Percentiles rank a stretch among this genome's conserved stretches.
phyloP scores from a whole-genome alignment of 2,329 filamentous ascomycete species.

The Aspergillus sp. region DNA sequence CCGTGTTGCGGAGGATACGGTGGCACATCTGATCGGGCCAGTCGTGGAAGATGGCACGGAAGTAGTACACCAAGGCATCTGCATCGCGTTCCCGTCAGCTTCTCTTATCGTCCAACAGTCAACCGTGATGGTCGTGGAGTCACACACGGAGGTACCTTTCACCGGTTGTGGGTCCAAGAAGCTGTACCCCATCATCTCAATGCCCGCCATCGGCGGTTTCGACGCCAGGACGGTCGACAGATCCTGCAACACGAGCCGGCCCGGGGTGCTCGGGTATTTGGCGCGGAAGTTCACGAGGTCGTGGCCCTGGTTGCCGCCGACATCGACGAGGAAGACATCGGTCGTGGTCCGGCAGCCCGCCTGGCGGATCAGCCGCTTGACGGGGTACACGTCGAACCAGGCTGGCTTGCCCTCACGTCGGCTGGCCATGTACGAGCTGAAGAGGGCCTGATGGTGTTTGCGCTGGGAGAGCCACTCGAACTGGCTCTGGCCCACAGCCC shows the following conservation, averaged over 20 bases:
- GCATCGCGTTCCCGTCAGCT: neutral
- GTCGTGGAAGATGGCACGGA: slow-evolving; percentile 39
- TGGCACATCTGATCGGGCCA: slow-evolving; percentile 35
- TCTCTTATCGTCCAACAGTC: too few species aligned
- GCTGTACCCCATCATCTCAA: slow-evolving; percentile 33
- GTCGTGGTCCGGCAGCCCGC: slow-evolving; percentile 22
- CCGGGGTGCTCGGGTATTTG: slow-evolving; percentile 31
- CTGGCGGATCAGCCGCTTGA: slow-evolving; percentile 21
- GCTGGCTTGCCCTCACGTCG: slow-evolving; percentile 27
- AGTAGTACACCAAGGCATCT: slow-evolving; percentile 36
- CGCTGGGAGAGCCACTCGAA: slow-evolving; percentile 32
- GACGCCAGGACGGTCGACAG: slow-evolving; percentile 29
- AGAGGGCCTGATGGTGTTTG: slow-evolving; percentile 24
- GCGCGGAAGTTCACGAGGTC: slow-evolving; percentile 34
- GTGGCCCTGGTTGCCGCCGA: slow-evolving; percentile 44
- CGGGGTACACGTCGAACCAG: slow-evolving; percentile 34
- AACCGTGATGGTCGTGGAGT: too few species aligned
- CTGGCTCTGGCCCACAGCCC: slow-evolving; percentile 32
- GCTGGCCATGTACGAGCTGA: slow-evolving; percentile 36
- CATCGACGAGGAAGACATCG: slow-evolving; percentile 39
- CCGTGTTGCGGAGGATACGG: slow-evolving; percentile 31
- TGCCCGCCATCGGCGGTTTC: slow-evolving; percentile 9
- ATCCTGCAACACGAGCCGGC: slow-evolving; percentile 41
- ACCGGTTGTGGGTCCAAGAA: slow-evolving; percentile 35
- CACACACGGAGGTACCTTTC: slow-evolving; percentile 19